Evolutionary conservation across 768 basidiomycete species (phyloP).

Genomic region (Trametes gibbosa): DNA sequence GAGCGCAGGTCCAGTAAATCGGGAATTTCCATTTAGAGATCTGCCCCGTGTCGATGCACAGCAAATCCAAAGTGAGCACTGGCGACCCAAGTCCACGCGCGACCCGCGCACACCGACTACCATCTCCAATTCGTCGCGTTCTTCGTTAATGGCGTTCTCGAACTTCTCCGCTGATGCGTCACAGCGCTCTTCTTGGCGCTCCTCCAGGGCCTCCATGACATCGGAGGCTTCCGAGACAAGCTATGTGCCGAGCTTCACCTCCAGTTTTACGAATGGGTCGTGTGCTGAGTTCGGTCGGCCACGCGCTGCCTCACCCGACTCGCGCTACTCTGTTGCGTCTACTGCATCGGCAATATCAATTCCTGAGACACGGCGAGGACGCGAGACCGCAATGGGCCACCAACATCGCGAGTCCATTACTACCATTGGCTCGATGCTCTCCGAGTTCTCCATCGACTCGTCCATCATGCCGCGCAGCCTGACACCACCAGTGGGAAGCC

Average conservation of each 20-base stretch:
- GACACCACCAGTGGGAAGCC: constrained; percentile 17
- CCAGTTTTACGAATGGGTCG: constrained; percentile 16
- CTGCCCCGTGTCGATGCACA: constrained; percentile 1
- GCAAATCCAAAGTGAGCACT: not conserved
- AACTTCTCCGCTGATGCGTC: constrained; percentile 23
- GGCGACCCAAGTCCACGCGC: not conserved
- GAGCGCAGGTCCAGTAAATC: not conserved
- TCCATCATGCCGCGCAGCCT: constrained; percentile 23
- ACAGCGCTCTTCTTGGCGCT: constrained; percentile 25
- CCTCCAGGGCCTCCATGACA: constrained; percentile 17
- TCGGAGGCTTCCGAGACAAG: constrained; percentile 11
- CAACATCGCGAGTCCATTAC: constrained; percentile 25
- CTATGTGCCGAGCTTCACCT: constrained; percentile 13
- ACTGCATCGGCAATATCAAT: not conserved
- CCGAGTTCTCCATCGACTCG: constrained; percentile 30
- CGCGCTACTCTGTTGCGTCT: constrained; percentile 7
- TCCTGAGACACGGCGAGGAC: not conserved
- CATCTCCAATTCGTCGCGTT: constrained; percentile 19
- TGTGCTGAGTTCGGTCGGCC: constrained; percentile 17
- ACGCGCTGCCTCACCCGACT: constrained; percentile 2
- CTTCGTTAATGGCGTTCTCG: constrained; percentile 22
- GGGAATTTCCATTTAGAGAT: not conserved
- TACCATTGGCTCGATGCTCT: constrained; percentile 31
- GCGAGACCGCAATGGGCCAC: constrained; percentile 8
- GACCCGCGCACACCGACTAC: constrained; percentile 9